Evolutionary conservation across 139 green algal species (phyloP).

Genomic region (Tetradesmus lagerheimii): DNA sequence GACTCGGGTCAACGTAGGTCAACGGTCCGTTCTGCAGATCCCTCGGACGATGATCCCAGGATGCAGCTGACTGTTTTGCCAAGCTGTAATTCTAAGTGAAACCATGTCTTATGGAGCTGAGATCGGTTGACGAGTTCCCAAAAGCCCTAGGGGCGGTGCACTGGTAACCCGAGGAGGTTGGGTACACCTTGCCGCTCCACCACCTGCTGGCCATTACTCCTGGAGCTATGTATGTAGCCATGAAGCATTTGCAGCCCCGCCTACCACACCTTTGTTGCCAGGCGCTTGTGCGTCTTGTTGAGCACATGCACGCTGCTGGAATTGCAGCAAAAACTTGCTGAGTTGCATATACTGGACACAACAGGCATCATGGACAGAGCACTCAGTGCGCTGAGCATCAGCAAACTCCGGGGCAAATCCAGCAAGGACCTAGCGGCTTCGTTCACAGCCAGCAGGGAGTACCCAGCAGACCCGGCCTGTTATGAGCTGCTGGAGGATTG

Average conservation of each 20-base stretch:
- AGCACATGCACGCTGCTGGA: background rate
- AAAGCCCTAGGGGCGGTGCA: constrained; percentile 1
- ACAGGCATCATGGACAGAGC: constrained; percentile 30
- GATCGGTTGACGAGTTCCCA: background rate
- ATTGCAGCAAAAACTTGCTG: background rate
- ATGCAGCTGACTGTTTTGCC: no score
- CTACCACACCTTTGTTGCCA: background rate
- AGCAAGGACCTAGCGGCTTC: constrained; percentile 21
- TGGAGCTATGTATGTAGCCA: background rate
- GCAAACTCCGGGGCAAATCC: constrained; percentile 27
- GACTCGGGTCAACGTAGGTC: background rate
- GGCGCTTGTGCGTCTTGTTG: background rate
- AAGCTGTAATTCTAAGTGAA: no score
- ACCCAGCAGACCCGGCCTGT: constrained; percentile 75
- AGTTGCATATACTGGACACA: background rate
- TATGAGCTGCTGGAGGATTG: constrained; percentile 97
- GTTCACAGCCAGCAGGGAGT: constrained; percentile 74
- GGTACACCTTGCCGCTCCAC: background rate
- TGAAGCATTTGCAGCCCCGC: background rate
- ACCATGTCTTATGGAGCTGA: background rate
- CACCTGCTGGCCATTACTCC: background rate
- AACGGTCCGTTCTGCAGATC: background rate
- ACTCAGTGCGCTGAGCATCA: background rate
- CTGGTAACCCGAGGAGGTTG: background rate
- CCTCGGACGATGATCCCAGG: background rate